Conservation (phyloP, 345 rosid species). For the Citrus cavaleriei region DNA sequence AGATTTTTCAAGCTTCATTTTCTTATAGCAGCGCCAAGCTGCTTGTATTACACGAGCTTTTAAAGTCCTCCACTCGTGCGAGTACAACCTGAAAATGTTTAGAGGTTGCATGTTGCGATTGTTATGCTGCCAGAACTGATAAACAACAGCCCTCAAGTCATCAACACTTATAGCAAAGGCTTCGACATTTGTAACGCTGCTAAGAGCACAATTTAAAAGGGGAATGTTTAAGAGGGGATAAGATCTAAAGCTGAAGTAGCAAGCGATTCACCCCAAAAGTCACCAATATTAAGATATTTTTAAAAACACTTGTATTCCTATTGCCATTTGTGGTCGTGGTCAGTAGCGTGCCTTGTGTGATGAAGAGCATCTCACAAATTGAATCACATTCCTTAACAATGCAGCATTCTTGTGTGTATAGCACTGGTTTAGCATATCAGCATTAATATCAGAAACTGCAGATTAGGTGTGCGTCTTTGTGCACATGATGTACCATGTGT, state of each 20-base stretch:
- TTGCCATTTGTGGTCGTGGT: too few species aligned
- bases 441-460: too few species aligned
- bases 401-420: too few species aligned
- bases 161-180: slow-evolving; percentile 11
- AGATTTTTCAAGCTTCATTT: neutral
- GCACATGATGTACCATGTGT: too few species aligned
- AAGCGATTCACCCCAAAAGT: neutral
- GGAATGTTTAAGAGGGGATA: too few species aligned
- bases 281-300: neutral
- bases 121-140: neutral
- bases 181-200: neutral
- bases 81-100: slow-evolving; percentile 32
- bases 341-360: too few species aligned
- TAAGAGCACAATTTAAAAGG: neutral
- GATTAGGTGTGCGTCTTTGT: too few species aligned
- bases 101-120: neutral
- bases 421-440: too few species aligned
- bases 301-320: neutral
- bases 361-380: too few species aligned
- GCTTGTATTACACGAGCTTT: neutral
- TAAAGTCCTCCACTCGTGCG: slow-evolving; percentile 39
- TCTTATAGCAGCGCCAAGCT: neutral
- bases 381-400: too few species aligned
- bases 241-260: neutral
- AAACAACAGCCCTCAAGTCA: neutral